These are phyloP conservation scores for Rhodotorula taiwanensis DNA, from an alignment of 768 basidiomycete genomes.

Conservation along the genomic window DNA sequence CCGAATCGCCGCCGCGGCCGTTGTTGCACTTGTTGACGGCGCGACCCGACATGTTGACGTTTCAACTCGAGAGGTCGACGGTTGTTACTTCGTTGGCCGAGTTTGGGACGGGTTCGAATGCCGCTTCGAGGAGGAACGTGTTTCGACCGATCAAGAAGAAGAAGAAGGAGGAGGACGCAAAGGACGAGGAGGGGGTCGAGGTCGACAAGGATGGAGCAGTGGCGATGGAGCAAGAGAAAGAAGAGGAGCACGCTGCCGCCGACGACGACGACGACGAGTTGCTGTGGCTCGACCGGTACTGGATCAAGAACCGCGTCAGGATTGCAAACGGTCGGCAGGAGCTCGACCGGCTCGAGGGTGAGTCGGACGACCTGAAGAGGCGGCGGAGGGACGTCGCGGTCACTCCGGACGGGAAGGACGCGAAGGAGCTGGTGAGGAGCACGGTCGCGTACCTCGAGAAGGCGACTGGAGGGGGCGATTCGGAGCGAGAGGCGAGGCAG, in stretches of 20 bases:
- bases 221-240: too few relatives aligned
- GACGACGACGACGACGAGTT: too few relatives aligned
- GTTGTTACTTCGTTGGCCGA: neutral
- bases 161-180: neutral
- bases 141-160: neutral
- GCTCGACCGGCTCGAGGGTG: neutral
- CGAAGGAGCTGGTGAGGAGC: conserved; percentile 3
- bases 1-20: too few relatives aligned
- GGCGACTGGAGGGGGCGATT: neutral
- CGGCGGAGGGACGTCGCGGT: neutral
- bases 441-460: conserved; percentile 5
- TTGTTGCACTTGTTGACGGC: conserved; percentile 1
- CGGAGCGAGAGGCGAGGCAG: conserved; percentile 4
- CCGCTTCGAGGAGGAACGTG: neutral
- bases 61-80: neutral
- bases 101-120: neutral
- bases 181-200: too few relatives aligned
- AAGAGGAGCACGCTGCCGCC: too few relatives aligned
- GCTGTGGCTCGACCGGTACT: conserved; percentile 26
- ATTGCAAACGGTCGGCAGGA: neutral
- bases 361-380: neutral
- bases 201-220: too few relatives aligned
- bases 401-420: conserved; percentile 7
- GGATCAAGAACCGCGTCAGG: conserved; percentile 3
- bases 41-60: neutral